Percentiles rank a stretch among this genome's conserved stretches.
phyloP scores from a whole-genome alignment of 2,329 filamentous ascomycete species.

The Colletotrichum ledebouriae region DNA sequence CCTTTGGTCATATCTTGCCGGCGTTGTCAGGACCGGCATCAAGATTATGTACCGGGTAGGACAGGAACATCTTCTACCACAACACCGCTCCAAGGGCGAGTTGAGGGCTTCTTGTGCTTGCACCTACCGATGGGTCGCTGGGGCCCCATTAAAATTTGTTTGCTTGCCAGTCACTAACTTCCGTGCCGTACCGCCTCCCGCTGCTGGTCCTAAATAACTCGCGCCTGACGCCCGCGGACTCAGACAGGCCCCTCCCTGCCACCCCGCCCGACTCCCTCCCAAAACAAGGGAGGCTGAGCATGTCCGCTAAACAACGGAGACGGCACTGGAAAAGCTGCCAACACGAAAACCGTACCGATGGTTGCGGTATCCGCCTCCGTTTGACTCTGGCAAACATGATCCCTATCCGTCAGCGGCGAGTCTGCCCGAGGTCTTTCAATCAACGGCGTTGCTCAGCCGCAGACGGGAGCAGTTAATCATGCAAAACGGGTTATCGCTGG shows the following conservation, averaged over 20 bases:
- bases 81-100: conserved; percentile 9
- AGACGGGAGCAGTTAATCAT: no score
- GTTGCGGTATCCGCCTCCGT: neutral
- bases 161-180: conserved; percentile 42
- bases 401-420: neutral
- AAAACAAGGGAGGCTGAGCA: conserved; percentile 25
- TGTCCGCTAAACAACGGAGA: conserved; percentile 22
- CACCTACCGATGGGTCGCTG: conserved; percentile 22
- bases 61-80: conserved; percentile 15
- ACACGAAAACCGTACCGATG: conserved; percentile 1
- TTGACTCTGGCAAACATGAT: neutral
- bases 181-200: conserved; percentile 43
- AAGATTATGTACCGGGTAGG: conserved; percentile 1
- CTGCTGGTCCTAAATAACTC: conserved; percentile 25
- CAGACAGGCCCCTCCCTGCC: conserved; percentile 6
- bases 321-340: conserved; percentile 8
- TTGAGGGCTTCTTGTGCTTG: conserved; percentile 19
- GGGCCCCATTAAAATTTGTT: conserved; percentile 32
- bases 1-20: conserved; percentile 1
- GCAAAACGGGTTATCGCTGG: no score
- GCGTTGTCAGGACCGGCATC: neutral
- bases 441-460: no score
- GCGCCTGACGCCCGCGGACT: conserved; percentile 21
- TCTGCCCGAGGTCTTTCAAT: neutral
- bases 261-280: conserved; percentile 28